Percentiles rank a stretch among this genome's conserved stretches.
Evolutionary conservation across 2,329 filamentous ascomycete species (phyloP).

Genomic region (Tolypocladium paradoxum): DNA sequence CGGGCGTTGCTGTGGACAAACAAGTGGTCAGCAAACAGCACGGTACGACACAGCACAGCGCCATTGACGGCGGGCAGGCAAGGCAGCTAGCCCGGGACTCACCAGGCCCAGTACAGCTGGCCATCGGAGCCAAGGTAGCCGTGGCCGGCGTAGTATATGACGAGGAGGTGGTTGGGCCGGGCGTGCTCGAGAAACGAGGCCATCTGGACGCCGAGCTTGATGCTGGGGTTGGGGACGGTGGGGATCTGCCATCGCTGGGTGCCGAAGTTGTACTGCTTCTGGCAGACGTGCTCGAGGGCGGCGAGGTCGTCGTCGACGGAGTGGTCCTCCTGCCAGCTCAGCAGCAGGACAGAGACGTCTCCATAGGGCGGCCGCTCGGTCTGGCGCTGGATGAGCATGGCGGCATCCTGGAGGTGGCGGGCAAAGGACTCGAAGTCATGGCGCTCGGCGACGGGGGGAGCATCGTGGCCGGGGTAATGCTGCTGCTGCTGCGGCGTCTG

Average conservation of each 20-base stretch:
- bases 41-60: background rate
- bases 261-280: conserved; percentile 48
- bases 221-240: conserved; percentile 44
- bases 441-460: conserved; percentile 32
- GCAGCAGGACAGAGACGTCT: conserved; percentile 47
- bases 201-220: conserved; percentile 51
- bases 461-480: conserved; percentile 28
- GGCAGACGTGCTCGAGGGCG: conserved; percentile 45
- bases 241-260: conserved; percentile 53
- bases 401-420: conserved; percentile 56
- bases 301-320: conserved; percentile 41
- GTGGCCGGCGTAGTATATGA: conserved; percentile 55
- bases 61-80: too few relatives aligned
- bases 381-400: conserved; percentile 55
- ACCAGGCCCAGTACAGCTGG: conserved; percentile 58
- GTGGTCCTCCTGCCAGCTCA: conserved; percentile 53
- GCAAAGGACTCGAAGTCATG: conserved; percentile 58
- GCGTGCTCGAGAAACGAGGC: conserved; percentile 48
- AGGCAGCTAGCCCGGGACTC: too few relatives aligned
- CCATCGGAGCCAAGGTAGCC: conserved; percentile 47
- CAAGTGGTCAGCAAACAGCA: conserved; percentile 11
- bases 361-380: conserved; percentile 47
- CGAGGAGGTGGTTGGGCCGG: conserved; percentile 46
- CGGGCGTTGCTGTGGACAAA: conserved; percentile 37
- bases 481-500: conserved; percentile 11